A percentile compares a stretch with the other conserved stretches of the same genome.
Conservation (phyloP, 306 rosid species). For the Abrus pulchellus region DNA sequence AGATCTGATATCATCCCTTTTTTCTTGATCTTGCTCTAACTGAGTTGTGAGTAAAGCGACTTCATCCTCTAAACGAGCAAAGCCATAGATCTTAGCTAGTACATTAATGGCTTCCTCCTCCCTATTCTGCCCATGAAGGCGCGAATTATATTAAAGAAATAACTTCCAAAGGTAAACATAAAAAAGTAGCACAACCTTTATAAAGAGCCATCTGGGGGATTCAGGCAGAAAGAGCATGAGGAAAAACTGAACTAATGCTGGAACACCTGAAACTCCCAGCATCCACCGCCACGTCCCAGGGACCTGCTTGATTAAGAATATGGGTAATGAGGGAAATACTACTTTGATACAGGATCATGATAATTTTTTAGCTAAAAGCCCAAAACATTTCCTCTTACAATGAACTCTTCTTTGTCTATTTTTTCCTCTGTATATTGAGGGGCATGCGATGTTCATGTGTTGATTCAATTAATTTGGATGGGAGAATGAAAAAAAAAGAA, state of each 20-base stretch:
- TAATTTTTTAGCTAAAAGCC: neutral
- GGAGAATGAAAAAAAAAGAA: neutral
- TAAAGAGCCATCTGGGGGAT: constrained; percentile 95
- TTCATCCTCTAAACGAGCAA: constrained; percentile 82
- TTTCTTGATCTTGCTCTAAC: constrained; percentile 67
- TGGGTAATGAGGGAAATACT: constrained; percentile 28
- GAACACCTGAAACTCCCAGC: constrained; percentile 89
- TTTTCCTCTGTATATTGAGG: neutral
- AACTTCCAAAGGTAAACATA: constrained; percentile 13
- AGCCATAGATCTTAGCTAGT: constrained; percentile 78
- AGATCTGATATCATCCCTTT: constrained; percentile 53
- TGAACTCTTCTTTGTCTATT: constrained; percentile 12
- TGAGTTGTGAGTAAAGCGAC: constrained; percentile 68
- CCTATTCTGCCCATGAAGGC: constrained; percentile 58
- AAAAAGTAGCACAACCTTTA: constrained; percentile 56
- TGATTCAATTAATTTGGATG: neutral
- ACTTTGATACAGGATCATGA: neutral
- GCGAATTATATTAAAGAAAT: neutral
- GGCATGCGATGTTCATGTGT: neutral
- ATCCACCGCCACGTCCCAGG: constrained; percentile 99
- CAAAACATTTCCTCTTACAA: neutral
- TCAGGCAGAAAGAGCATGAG: constrained; percentile 89
- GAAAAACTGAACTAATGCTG: constrained; percentile 77
- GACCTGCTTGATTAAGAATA: constrained; percentile 60
- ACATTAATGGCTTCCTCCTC: constrained; percentile 70